Evolutionary conservation across 371 early-diverging fungal genomes (phyloP).

Genomic region (Rhizopus sp.): DNA sequence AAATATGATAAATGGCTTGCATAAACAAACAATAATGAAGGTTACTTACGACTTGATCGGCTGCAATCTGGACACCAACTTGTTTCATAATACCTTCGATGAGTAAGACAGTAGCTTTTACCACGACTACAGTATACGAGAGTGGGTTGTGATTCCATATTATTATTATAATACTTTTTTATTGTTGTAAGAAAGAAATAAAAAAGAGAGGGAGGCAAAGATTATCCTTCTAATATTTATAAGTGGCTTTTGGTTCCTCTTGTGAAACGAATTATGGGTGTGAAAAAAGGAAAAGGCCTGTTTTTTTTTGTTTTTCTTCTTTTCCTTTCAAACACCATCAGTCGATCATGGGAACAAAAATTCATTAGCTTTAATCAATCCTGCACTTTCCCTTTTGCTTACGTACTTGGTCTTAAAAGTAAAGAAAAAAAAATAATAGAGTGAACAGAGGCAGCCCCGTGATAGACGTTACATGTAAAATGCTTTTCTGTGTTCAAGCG

Average conservation of each 20-base stretch:
- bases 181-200: slow-evolving; percentile 1
- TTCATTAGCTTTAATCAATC: too few species aligned
- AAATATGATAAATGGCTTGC: neutral
- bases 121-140: slow-evolving; percentile 34
- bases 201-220: neutral
- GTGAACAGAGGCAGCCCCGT: too few species aligned
- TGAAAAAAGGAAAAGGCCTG: too few species aligned
- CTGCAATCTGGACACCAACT: slow-evolving; percentile 49
- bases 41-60: slow-evolving; percentile 32
- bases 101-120: slow-evolving; percentile 43
- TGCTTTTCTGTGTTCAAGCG: too few species aligned
- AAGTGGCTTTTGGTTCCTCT: neutral
- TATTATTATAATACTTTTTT: slow-evolving; percentile 3
- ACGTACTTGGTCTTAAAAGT: too few species aligned
- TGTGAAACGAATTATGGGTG: too few species aligned
- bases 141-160: slow-evolving; percentile 1
- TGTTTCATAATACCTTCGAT: slow-evolving; percentile 47
- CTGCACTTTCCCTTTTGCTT: too few species aligned
- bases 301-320: too few species aligned
- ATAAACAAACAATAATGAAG: slow-evolving; percentile 1
- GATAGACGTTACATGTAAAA: too few species aligned
- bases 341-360: too few species aligned
- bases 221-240: neutral
- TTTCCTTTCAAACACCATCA: too few species aligned
- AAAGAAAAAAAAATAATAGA: too few species aligned